Evolutionary conservation across 805 yeast genomes (phyloP).

Genomic region (Candida andamanensis): DNA sequence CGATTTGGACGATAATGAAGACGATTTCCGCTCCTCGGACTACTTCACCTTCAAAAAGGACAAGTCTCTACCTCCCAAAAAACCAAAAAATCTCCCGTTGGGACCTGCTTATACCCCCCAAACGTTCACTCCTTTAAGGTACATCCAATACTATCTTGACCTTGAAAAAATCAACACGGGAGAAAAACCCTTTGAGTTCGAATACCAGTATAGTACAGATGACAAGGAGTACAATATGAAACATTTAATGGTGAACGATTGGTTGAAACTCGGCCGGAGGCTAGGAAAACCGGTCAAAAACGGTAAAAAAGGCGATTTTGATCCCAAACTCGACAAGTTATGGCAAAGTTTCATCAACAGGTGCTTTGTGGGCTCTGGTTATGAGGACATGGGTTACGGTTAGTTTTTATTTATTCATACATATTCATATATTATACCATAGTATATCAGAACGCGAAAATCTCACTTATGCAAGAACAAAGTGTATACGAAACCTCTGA

Average conservation of each 20-base stretch:
- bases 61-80: constrained; percentile 55
- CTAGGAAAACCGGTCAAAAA: constrained; percentile 43
- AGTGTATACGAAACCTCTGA: constrained; percentile 47
- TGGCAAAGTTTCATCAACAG: constrained; percentile 57
- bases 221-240: constrained; percentile 52
- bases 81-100: constrained; percentile 47
- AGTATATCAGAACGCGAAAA: too few relatives aligned
- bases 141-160: constrained; percentile 72
- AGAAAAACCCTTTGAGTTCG: constrained; percentile 46
- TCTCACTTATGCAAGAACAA: constrained; percentile 7
- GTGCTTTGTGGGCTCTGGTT: constrained; percentile 62
- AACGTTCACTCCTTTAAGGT: constrained; percentile 65
- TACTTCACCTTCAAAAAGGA: constrained; percentile 33
- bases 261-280: constrained; percentile 52
- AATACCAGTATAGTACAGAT: constrained; percentile 66
- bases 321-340: constrained; percentile 27
- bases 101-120: constrained; percentile 80
- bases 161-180: constrained; percentile 44
- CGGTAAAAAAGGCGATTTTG: constrained; percentile 4
- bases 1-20: constrained; percentile 11
- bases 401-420: constrained; percentile 13
- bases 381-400: constrained; percentile 48
- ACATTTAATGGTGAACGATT: constrained; percentile 54
- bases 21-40: constrained; percentile 5
- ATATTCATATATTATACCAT: too few relatives aligned